A percentile compares a stretch with the other conserved stretches of the same genome.
Evolutionary conservation across 257 asterid species (phyloP).

Genomic region (Lavandula angustifolia): DNA sequence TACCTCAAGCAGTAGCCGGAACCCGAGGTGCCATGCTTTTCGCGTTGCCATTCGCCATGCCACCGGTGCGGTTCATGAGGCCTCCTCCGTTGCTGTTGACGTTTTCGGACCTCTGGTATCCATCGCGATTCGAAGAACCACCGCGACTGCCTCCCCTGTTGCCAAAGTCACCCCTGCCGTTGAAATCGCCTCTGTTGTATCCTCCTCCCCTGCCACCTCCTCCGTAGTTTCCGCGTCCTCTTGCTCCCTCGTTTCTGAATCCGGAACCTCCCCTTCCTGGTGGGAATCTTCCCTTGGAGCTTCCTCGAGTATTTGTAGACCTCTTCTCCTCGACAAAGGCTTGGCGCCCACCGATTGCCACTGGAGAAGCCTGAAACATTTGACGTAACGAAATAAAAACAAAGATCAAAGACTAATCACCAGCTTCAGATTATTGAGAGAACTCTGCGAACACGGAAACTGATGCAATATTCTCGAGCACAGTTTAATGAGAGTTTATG

Average conservation of each 20-base stretch:
- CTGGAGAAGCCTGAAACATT: constrained; percentile 75
- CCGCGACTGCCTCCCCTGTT: constrained; percentile 64
- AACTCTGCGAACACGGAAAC: background rate
- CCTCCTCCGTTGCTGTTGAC: constrained; percentile 24
- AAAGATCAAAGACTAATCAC: background rate
- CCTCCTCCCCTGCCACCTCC: constrained; percentile 49
- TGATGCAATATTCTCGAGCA: background rate
- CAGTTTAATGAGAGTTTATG: background rate
- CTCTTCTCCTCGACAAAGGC: constrained; percentile 78
- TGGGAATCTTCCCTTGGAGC: constrained; percentile 60
- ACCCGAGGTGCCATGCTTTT: constrained; percentile 50
- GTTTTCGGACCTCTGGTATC: constrained; percentile 52
- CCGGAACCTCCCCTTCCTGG: constrained; percentile 62
- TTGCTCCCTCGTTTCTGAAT: constrained; percentile 68
- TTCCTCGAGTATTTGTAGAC: constrained; percentile 81
- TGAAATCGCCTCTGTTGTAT: constrained; percentile 56
- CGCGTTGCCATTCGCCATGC: constrained; percentile 51
- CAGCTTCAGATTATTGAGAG: background rate
- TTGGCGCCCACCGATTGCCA: constrained; percentile 65
- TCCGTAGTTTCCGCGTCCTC: constrained; percentile 55
- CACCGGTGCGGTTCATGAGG: constrained; percentile 48
- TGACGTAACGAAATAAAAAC: background rate
- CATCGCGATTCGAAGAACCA: constrained; percentile 54
- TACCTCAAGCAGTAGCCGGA: constrained; percentile 58
- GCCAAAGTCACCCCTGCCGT: constrained; percentile 55